Evolutionary conservation across 2,329 filamentous ascomycete species (phyloP).

Genomic region (Hymenoscyphus infarciens): DNA sequence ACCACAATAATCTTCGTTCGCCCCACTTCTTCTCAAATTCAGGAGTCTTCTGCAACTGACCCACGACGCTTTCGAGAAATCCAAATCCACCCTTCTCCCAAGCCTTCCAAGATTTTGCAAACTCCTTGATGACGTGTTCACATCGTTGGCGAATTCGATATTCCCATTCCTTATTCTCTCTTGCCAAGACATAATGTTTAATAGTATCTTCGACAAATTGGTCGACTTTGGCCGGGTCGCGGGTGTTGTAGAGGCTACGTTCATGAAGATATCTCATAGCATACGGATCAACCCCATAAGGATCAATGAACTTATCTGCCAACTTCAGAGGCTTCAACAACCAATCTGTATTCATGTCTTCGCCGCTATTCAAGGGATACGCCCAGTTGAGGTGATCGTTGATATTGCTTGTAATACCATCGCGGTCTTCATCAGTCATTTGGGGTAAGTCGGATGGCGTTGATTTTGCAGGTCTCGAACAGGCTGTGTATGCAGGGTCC

Average conservation of each 20-base stretch:
- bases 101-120: slow-evolving; percentile 7
- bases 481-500: too few species aligned
- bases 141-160: background rate
- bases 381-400: slow-evolving; percentile 6
- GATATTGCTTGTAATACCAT: slow-evolving; percentile 2
- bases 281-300: slow-evolving; percentile 12
- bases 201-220: slow-evolving; percentile 6
- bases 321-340: slow-evolving; percentile 1
- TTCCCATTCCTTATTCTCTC: background rate
- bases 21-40: slow-evolving; percentile 10
- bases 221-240: background rate
- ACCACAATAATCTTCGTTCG: slow-evolving; percentile 6
- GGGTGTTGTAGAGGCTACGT: slow-evolving; percentile 6
- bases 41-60: background rate
- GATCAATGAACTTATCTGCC: background rate
- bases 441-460: background rate
- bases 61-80: slow-evolving; percentile 4
- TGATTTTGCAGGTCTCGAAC: background rate
- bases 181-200: slow-evolving; percentile 6
- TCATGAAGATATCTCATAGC: slow-evolving; percentile 13
- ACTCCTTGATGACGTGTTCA: slow-evolving; percentile 3
- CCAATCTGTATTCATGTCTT: background rate
- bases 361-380: background rate
- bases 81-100: slow-evolving; percentile 8
- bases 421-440: background rate